A percentile compares a stretch with the other conserved stretches of the same genome.
Conservation (phyloP, 345 rosid genomes). For the Balakata baccata region DNA sequence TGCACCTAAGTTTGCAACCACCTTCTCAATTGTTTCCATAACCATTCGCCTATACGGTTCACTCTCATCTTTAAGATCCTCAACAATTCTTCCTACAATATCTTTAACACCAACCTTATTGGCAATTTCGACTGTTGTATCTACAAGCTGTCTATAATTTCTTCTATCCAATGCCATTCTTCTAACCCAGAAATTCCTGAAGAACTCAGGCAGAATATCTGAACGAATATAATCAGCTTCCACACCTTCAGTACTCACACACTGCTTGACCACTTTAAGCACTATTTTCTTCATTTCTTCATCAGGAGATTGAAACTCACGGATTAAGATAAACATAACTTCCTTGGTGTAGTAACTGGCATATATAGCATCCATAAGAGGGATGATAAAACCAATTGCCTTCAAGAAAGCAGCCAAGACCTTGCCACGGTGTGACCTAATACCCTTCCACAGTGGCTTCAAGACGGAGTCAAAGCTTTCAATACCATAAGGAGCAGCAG, state of each 20-base stretch:
- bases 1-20: conserved; percentile 85
- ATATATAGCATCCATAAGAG: conserved; percentile 93
- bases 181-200: conserved; percentile 87
- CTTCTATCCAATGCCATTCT: conserved; percentile 97
- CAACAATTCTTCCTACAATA: conserved; percentile 84
- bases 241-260: conserved; percentile 98
- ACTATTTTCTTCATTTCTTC: conserved; percentile 99
- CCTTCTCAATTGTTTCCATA: conserved; percentile 99
- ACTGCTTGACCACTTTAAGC: conserved; percentile 94
- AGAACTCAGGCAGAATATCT: conserved; percentile 94
- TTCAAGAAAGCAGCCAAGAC: conserved; percentile 98
- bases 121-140: conserved; percentile 96
- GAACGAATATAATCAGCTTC: conserved; percentile 82
- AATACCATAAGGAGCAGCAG: conserved; percentile 98
- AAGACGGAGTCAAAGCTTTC: conserved; percentile 95
- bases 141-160: conserved; percentile 89
- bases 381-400: conserved; percentile 98
- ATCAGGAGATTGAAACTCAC: conserved; percentile 99
- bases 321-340: conserved; percentile 87
- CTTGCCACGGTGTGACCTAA: conserved; percentile 95
- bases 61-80: conserved; percentile 95
- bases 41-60: conserved; percentile 94
- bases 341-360: conserved; percentile 96
- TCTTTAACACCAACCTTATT: conserved; percentile 95
- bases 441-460: conserved; percentile 99